Base-by-base conservation (phyloP, 768 basidiomycete genomes). In the Pisolithus sp. region DNA sequence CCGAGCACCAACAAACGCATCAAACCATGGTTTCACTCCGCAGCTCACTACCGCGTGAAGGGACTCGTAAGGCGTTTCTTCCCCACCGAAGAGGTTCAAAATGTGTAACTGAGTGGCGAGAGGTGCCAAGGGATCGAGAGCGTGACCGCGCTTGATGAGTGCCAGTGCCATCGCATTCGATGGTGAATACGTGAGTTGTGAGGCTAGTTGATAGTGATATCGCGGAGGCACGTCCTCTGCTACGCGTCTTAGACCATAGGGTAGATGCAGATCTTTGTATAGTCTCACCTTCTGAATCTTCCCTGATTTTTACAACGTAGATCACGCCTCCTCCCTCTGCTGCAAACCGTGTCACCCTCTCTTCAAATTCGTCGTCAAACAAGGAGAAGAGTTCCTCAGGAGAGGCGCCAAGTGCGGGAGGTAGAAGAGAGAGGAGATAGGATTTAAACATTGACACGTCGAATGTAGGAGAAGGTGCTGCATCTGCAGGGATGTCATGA, bases 21-120 rank as follows among this genome's bases (percentile, higher is more conserved):
- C 94, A 61, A 99, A 98, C 86, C 92, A 97, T 0, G 94, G 94
- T 59, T 97, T 95, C 24, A 99, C 93, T 58, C 90, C 96, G 51
- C 80, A 85, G 63, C 94, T 96, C 17, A 99, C 92, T 20, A 99
- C 80, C 9, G 93, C 91, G 65, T 98, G 95, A 26, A 99, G 70
- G 62, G 91, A 89, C 68, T 98, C 95, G 63, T 98, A 99, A 0
- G 95, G 93, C 1, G 89, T 90, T 54, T 89, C 85, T 42, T 89
- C 88, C 13, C 86, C 85, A 21, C 86, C 89, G 59, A 90, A 97
- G 15, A 98, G 78, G 61, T 94, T 97, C 43, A 98, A 75, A 52
- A 98, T 85, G 58, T 96, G 93, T 10, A 97, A 76, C 65, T 99
- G 95, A 2, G 79, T 72, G 2, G 91, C 82, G 5, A 98, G 78